Conservation (phyloP, 1,284 basidiomycete species). For the Phellopilus nigrolimitatus region DNA sequence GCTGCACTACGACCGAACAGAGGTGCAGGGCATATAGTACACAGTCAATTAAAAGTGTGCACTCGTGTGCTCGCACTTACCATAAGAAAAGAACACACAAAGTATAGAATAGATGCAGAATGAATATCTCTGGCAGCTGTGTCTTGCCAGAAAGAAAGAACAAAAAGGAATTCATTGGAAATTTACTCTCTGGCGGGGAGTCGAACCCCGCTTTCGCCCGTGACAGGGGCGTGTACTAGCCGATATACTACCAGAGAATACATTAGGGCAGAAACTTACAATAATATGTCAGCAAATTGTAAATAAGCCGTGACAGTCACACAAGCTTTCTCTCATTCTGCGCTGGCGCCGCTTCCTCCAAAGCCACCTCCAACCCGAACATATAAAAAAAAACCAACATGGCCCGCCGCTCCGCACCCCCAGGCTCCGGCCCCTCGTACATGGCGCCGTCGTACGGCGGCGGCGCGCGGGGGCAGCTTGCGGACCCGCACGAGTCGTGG, state of each 20-base stretch:
- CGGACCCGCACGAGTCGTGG: constrained; percentile 55
- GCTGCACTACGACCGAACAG: no score
- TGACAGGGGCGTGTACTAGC: constrained; percentile 44
- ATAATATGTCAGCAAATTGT: neutral
- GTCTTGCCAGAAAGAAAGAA: neutral
- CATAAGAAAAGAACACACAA: no score
- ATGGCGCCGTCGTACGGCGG: constrained; percentile 37
- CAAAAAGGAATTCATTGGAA: no score
- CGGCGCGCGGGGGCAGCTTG: constrained; percentile 28
- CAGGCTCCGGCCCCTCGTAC: constrained; percentile 48
- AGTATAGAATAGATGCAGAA: neutral
- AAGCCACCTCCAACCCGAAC: neutral
- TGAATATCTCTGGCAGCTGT: neutral
- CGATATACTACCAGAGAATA: constrained; percentile 41
- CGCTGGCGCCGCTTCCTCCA: no score
- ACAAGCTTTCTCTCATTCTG: no score
- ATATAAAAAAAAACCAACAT: constrained; percentile 36
- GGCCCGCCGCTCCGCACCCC: constrained; percentile 63
- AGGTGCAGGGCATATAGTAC: no score
- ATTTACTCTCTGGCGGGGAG: constrained; percentile 35
- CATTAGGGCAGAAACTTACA: neutral
- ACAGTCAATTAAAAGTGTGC: no score
- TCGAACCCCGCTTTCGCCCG: constrained; percentile 42
- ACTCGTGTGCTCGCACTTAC: no score
- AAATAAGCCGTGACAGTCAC: no score